Evolutionary conservation across 305 asterid genomes (phyloP).

Genomic region (Euphrasia arctica): DNA sequence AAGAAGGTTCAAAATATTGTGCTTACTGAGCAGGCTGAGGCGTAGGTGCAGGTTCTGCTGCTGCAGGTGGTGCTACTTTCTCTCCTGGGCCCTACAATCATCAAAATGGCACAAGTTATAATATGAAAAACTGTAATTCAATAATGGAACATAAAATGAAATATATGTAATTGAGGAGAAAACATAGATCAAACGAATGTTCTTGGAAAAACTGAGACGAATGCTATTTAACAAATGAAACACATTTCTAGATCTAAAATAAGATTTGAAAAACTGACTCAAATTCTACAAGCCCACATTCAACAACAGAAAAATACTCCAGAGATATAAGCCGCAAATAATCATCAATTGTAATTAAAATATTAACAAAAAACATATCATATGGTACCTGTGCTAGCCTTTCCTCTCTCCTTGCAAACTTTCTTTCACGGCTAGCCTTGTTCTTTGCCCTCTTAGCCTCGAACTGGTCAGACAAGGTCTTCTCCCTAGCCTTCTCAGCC

Average conservation of each 20-base stretch:
- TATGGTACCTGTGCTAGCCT: conserved; percentile 53
- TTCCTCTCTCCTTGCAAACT: conserved; percentile 79
- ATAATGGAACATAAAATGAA: not conserved
- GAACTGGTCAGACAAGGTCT: conserved; percentile 79
- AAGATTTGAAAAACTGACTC: too few relatives aligned
- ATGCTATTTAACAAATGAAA: not conserved
- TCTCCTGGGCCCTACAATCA: conserved; percentile 74
- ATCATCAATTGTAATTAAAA: not conserved
- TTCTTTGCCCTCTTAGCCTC: conserved; percentile 95
- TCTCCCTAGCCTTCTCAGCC: conserved; percentile 92
- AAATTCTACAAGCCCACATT: too few relatives aligned
- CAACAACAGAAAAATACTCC: not conserved
- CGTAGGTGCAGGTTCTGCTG: conserved; percentile 45
- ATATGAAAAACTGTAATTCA: not conserved
- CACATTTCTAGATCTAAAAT: too few relatives aligned
- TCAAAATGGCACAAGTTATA: not conserved
- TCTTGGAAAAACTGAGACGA: not conserved
- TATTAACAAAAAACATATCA: not conserved
- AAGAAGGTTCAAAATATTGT: too few relatives aligned
- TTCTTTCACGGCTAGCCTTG: conserved; percentile 92
- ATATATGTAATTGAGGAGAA: not conserved
- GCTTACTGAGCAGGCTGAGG: conserved; percentile 64
- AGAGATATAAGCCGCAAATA: not conserved
- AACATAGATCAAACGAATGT: not conserved
- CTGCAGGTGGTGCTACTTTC: conserved; percentile 46